phyloP scores from a whole-genome alignment of 1,284 basidiomycete species.

The Dichomitus squalens region DNA sequence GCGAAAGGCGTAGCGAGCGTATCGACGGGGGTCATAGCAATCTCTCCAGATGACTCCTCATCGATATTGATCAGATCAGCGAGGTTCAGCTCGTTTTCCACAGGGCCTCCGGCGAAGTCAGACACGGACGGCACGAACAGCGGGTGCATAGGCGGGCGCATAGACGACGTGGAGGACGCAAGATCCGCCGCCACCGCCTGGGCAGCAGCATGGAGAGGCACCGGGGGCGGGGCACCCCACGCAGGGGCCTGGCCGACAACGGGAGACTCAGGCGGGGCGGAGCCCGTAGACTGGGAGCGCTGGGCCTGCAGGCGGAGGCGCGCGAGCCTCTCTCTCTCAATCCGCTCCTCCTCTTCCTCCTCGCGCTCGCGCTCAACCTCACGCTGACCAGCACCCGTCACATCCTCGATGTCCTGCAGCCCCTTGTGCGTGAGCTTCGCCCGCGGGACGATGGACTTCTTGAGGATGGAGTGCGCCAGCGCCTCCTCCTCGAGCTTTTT shows the following conservation, averaged over 20 bases:
- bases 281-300: conserved; percentile 38
- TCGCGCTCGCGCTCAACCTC: conserved; percentile 57
- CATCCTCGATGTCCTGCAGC: conserved; percentile 81
- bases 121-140: conserved; percentile 47
- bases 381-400: conserved; percentile 55
- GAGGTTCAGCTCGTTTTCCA: conserved; percentile 70
- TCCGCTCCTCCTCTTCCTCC: conserved; percentile 58
- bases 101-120: conserved; percentile 36
- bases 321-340: conserved; percentile 64
- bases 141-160: conserved; percentile 38
- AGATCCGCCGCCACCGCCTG: conserved; percentile 58
- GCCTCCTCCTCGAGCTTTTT: conserved; percentile 79
- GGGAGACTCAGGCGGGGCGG: conserved; percentile 68
- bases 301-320: conserved; percentile 47
- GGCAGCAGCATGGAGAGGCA: conserved; percentile 47
- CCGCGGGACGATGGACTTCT: conserved; percentile 69
- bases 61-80: conserved; percentile 79
- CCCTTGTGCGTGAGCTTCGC: conserved; percentile 91
- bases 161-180: conserved; percentile 51
- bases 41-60: conserved; percentile 50
- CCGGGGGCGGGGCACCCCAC: conserved; percentile 60
- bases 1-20: conserved; percentile 20
- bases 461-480: conserved; percentile 79
- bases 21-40: conserved; percentile 25
- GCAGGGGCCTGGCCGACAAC: conserved; percentile 40